phyloP scores from a whole-genome alignment of 768 basidiomycete species.

The Ramaria sp. region DNA sequence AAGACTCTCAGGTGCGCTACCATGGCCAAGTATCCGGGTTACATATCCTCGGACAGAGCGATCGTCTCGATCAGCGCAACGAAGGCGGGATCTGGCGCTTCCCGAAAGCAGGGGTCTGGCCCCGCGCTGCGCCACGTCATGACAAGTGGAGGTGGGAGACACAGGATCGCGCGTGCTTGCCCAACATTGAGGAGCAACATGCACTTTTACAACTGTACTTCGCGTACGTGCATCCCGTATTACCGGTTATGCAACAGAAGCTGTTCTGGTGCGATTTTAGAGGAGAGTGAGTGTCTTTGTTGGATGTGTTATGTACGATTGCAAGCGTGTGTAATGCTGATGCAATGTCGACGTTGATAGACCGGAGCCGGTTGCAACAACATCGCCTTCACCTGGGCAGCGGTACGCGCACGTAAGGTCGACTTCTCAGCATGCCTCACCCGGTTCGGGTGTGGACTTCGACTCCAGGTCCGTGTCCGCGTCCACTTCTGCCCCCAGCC shows the following conservation, averaged over 20 bases:
- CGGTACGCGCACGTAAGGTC: neutral
- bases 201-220: constrained; percentile 74
- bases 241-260: constrained; percentile 69
- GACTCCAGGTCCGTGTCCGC: neutral
- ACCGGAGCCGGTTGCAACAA: neutral
- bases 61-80: constrained; percentile 52
- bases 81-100: constrained; percentile 80
- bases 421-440: neutral
- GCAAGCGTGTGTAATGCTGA: neutral
- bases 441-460: neutral
- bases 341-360: neutral
- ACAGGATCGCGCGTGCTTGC: neutral
- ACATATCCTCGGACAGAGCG: constrained; percentile 58
- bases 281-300: constrained; percentile 5
- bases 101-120: constrained; percentile 86
- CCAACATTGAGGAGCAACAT: constrained; percentile 31
- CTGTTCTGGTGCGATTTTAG: constrained; percentile 54
- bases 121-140: constrained; percentile 26
- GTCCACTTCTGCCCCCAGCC: neutral
- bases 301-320: neutral
- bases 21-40: constrained; percentile 81
- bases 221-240: constrained; percentile 64
- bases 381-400: neutral
- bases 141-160: constrained; percentile 12
- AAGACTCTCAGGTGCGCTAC: constrained; percentile 76